Evolutionary conservation across 2,329 filamentous ascomycete species (phyloP), one percentile per base, ranked within the genome.

Genomic region (Ophiostoma triangulosporum): DNA sequence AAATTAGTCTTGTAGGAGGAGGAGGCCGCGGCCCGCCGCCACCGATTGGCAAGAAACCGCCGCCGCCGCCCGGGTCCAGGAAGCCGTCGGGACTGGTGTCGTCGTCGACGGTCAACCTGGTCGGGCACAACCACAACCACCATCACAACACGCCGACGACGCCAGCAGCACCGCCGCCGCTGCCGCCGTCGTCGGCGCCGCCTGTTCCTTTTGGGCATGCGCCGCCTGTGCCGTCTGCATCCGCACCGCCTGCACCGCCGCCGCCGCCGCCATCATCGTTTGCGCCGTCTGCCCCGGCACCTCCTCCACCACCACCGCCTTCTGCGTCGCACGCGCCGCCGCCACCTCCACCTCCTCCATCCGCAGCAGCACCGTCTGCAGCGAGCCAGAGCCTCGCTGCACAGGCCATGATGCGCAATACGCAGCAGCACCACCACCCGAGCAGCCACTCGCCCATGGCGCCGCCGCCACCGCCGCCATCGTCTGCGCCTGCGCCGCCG

Each of bases 21-120:
- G n/a, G n/a, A 8, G 54, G 54, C 49, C 80, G 78, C 62, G 83
- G 83, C 53, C 88, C 88, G 33, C 88, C 88, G 29, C 86, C 86
- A 12, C 84, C 84, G 6, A 76, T 87, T 61, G 85, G 84, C 56
- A 89, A 88, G 73, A 89, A 89, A 63, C 79, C 78, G 33, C 80
- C 81, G 26, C 78, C 80, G 40, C 74, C 77, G 50, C 81, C 80
- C 52, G 74, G 71, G 56, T 78, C 74, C 53, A 72, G 80, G 59
- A 81, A 83, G 62, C 77, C 78, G 12, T 78, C 75, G 64, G 57
- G 53, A 7, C 52, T 31, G 22, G 31, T 51, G 20, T n/a, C 52
- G 6, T 50, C 54, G 14, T 46, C 54, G 5, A 32, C 52, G n/a
- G 14, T 46, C 53, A 11, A 27, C 50, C 4, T 17, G n/a, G n/a